Conservation (phyloP, 192 early-diverging fungal genomes). For the Phycomyces blakesleeanus region DNA sequence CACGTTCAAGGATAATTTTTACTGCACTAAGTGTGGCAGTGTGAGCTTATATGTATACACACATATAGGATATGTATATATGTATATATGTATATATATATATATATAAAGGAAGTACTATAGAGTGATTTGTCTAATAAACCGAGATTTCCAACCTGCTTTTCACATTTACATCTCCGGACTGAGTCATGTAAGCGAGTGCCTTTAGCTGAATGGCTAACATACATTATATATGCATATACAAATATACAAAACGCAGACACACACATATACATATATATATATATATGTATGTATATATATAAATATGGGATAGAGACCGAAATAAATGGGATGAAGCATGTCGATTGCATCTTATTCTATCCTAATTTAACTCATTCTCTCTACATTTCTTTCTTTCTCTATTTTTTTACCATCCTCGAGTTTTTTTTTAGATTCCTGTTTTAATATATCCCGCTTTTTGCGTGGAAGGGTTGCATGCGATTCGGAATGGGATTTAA, state of each 20-base stretch:
- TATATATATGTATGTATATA: background rate
- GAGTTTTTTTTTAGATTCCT: background rate
- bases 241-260: background rate
- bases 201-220: conserved; percentile 47
- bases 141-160: conserved; percentile 38
- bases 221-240: background rate
- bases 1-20: conserved; percentile 68
- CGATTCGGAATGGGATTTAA: conserved; percentile 4
- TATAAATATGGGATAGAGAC: background rate
- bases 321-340: too few relatives aligned
- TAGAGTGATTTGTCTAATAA: background rate
- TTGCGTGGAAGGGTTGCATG: background rate
- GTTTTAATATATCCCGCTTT: background rate
- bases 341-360: too few relatives aligned
- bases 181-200: conserved; percentile 42
- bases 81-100: too few relatives aligned
- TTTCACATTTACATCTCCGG: conserved; percentile 45
- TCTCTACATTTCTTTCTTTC: too few relatives aligned
- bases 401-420: conserved; percentile 8
- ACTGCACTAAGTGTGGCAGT: conserved; percentile 48
- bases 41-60: too few relatives aligned
- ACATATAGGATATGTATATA: too few relatives aligned
- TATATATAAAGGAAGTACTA: background rate
- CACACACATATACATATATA: background rate
- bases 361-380: too few relatives aligned